These are phyloP conservation scores for Bacidia gigantensis DNA, from an alignment of 495 filamentous ascomycete species.

Conservation along the genomic window DNA sequence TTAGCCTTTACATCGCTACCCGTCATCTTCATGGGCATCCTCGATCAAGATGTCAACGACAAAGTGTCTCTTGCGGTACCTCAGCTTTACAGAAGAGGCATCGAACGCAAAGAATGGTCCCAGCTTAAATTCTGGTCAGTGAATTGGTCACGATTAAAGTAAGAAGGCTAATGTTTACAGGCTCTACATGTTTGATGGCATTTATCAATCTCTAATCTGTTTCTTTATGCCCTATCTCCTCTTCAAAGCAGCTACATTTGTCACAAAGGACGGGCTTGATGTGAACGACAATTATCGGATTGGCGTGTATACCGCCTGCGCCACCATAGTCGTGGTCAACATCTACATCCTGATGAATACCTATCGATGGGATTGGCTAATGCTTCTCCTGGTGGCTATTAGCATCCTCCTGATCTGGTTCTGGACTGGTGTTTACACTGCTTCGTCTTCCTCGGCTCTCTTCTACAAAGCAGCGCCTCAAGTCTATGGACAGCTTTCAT, in stretches of 20 bases:
- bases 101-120: conserved; percentile 96
- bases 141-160: not conserved
- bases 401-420: conserved; percentile 84
- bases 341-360: conserved; percentile 89
- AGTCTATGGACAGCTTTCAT: conserved; percentile 65
- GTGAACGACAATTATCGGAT: conserved; percentile 67
- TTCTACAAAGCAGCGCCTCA: conserved; percentile 72
- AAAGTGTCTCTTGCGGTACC: conserved; percentile 87
- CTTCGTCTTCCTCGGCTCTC: conserved; percentile 43
- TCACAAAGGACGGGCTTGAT: conserved; percentile 51
- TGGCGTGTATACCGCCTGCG: conserved; percentile 68
- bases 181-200: conserved; percentile 88
- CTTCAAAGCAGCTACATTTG: conserved; percentile 52
- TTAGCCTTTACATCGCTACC: conserved; percentile 93
- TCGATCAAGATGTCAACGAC: conserved; percentile 95
- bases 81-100: conserved; percentile 88
- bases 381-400: conserved; percentile 61
- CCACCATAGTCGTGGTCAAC: conserved; percentile 72
- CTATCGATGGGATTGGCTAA: conserved; percentile 96
- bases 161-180: conserved; percentile 35
- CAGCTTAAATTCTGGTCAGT: conserved; percentile 88
- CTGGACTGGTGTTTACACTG: conserved; percentile 90
- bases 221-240: conserved; percentile 87
- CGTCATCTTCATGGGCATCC: conserved; percentile 88
- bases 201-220: conserved; percentile 84